Conservation (phyloP, 331 rosid genomes). For the Quercus lobata region DNA sequence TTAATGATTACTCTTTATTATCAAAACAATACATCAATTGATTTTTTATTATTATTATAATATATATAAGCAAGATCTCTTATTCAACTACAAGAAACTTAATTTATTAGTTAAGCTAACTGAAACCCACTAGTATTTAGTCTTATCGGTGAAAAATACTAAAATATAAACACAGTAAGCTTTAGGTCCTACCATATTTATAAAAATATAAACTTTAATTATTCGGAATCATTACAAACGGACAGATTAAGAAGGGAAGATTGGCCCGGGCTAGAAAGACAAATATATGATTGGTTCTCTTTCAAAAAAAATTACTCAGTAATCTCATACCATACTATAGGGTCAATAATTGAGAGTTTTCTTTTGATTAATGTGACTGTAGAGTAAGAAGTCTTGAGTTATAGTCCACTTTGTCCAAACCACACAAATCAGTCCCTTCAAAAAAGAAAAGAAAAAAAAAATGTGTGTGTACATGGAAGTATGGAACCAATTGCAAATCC, state of each 20-base stretch:
- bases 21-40: accelerated
- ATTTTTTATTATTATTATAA: too few relatives aligned
- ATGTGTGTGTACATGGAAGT: background rate
- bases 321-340: background rate
- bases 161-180: too few relatives aligned
- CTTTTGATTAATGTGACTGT: too few relatives aligned
- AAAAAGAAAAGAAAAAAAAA: background rate
- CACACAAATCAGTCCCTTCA: background rate
- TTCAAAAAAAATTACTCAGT: background rate
- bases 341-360: background rate
- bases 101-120: too few relatives aligned
- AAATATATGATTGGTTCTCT: background rate
- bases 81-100: too few relatives aligned
- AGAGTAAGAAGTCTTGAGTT: too few relatives aligned
- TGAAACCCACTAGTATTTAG: accelerated
- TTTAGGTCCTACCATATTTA: too few relatives aligned
- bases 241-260: background rate
- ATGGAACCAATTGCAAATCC: too few relatives aligned
- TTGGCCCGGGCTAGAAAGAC: background rate
- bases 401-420: background rate
- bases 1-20: too few relatives aligned
- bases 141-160: too few relatives aligned
- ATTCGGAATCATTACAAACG: background rate
- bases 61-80: too few relatives aligned
- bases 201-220: too few relatives aligned